Base-by-base conservation (phyloP, 805 yeast species). In the Crinitomyces ghanaensis region DNA sequence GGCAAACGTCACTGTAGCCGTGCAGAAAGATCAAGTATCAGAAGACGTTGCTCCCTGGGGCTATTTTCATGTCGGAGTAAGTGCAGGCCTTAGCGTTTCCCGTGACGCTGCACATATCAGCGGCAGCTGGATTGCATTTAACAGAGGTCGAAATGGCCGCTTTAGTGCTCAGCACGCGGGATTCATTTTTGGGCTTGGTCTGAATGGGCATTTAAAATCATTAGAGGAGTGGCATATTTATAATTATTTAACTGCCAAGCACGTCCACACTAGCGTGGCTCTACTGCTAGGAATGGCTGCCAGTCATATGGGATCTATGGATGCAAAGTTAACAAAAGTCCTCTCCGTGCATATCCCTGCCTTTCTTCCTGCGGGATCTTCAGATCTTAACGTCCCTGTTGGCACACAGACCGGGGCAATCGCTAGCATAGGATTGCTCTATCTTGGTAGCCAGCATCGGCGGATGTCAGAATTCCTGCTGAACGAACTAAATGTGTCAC, bases 171-270 rank as follows among this genome's bases (percentile, higher is more conserved):
- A 82, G 40, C 95, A 86, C 60, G 96, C 95, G 15, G 99, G 99
- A 0, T 85, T 91, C 45, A 56, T 91, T n/a, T 57, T 84, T 13
- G 98, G 96, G 0, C 61, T 91, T 17, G 99, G 99, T 0, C 59
- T 91, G 19, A 83, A 83, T 56, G 97, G 97, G 0, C 95, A 86
- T 51, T 58, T 91, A 46, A 74, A 70, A 36, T 65, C 67, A 26
- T 58, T 91, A 17, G 97, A 88, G 48, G 95, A 91, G 53, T 91
- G 97, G 96, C 95, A 86, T 51, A 80, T 88, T 19, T 91, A 84
- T 53, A 86, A 88, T 49, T 85, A 84, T 44, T 59, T 91, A 34
- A 93, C 95, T 0, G 93, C 95, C 1, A 86, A 91, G 43, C 84
- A 82, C 47, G 71, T 78, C 3, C 69, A 69, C 26, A 82, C 94